Conservation (phyloP, 768 basidiomycete species). For the Asterophora lycoperdoides region DNA sequence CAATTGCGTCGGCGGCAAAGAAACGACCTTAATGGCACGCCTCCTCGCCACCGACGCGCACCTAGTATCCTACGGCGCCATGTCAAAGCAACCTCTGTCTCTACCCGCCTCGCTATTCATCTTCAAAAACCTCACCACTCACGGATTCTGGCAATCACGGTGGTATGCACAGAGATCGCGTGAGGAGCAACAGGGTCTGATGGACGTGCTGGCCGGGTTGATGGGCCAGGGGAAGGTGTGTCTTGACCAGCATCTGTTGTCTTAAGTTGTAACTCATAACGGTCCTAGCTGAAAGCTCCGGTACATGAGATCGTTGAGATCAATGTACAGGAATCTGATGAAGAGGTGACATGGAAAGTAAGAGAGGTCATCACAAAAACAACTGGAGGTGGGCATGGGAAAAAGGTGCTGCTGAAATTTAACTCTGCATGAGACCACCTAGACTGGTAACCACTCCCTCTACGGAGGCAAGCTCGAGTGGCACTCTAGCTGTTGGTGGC, state of each 20-base stretch:
- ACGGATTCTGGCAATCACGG: slow-evolving; percentile 75
- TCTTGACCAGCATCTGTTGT: not conserved
- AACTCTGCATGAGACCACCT: slow-evolving; percentile 24
- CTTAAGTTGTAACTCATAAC: not conserved
- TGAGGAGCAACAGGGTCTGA: slow-evolving; percentile 47
- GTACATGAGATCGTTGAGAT: slow-evolving; percentile 66
- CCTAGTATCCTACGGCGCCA: slow-evolving; percentile 85
- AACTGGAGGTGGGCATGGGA: slow-evolving; percentile 34
- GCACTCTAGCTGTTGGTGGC: too few relatives aligned
- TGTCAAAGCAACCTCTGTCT: slow-evolving; percentile 79
- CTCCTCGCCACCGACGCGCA: slow-evolving; percentile 65
- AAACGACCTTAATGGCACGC: slow-evolving; percentile 65
- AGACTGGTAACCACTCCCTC: too few relatives aligned
- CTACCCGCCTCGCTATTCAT: slow-evolving; percentile 79
- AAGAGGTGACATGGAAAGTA: slow-evolving; percentile 40
- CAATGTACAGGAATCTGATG: slow-evolving; percentile 30
- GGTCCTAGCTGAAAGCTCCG: slow-evolving; percentile 56
- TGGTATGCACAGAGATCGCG: slow-evolving; percentile 56
- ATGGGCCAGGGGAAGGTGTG: slow-evolving; percentile 51
- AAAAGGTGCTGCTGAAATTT: slow-evolving; percentile 40
- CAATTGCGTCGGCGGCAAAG: slow-evolving; percentile 60
- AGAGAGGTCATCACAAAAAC: slow-evolving; percentile 43
- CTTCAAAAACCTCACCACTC: slow-evolving; percentile 75
- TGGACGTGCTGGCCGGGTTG: slow-evolving; percentile 47
- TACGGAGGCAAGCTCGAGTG: too few relatives aligned